These are phyloP conservation scores for Kodamaea neixiangensis DNA, from an alignment of 805 yeast genomes.

Conservation along the genomic window DNA sequence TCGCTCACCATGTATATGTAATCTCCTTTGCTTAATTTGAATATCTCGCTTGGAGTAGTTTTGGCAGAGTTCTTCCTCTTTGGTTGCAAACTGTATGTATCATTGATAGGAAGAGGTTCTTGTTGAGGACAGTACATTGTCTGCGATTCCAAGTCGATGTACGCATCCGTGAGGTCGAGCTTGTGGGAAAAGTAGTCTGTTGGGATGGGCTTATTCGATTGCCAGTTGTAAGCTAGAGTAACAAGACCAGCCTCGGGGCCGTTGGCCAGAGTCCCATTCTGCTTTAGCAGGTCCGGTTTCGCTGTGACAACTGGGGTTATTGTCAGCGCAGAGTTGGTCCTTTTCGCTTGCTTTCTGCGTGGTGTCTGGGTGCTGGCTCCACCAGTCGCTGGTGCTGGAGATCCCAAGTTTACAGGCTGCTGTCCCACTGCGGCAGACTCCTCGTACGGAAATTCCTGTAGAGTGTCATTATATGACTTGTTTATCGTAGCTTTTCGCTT, in stretches of 20 bases:
- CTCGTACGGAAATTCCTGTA: slow-evolving; percentile 29
- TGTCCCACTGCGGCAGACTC: slow-evolving; percentile 13
- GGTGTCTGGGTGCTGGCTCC: neutral
- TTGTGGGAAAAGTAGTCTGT: slow-evolving; percentile 45
- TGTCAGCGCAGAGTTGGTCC: neutral
- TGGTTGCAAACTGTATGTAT: neutral
- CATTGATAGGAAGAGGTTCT: slow-evolving; percentile 12
- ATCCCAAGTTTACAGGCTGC: neutral
- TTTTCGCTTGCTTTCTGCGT: slow-evolving; percentile 1
- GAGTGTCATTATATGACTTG: slow-evolving; percentile 34
- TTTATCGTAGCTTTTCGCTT: slow-evolving; percentile 40
- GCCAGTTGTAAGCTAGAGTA: slow-evolving; percentile 51
- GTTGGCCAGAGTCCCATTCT: neutral
- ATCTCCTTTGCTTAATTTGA: slow-evolving; percentile 54
- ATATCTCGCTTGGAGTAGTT: slow-evolving; percentile 22
- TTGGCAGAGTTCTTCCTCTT: neutral
- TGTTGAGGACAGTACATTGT: slow-evolving; percentile 41
- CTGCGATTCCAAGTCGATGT: slow-evolving; percentile 39
- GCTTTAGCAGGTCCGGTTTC: neutral
- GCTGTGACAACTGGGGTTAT: neutral
- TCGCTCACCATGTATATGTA: slow-evolving; percentile 82
- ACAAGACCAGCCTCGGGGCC: neutral
- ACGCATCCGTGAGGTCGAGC: slow-evolving; percentile 44
- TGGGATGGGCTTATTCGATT: slow-evolving; percentile 37
- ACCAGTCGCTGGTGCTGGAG: neutral